These are phyloP conservation scores for Candida schatavii DNA, from an alignment of 805 yeast genomes.

Conservation along the genomic window DNA sequence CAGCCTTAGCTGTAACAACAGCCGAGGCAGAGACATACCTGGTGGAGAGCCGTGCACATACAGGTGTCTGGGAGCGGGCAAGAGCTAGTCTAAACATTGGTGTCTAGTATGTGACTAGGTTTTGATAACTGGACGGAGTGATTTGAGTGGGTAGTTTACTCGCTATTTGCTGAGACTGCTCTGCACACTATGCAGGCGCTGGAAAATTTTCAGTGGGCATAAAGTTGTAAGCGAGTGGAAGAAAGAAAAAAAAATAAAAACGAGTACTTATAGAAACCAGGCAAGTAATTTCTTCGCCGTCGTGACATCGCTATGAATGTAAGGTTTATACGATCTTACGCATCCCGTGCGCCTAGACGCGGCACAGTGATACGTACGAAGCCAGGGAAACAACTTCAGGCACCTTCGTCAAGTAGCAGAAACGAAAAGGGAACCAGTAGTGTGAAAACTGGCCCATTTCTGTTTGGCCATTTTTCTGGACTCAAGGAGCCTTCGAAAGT, in stretches of 20 bases:
- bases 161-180: too few relatives aligned
- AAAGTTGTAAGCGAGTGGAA: too few relatives aligned
- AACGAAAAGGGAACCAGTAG: neutral
- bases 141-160: too few relatives aligned
- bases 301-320: too few relatives aligned
- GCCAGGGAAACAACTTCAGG: slow-evolving; percentile 1
- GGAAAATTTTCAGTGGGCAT: too few relatives aligned
- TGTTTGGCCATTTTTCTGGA: slow-evolving; percentile 50
- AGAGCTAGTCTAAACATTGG: slow-evolving; percentile 1
- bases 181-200: too few relatives aligned
- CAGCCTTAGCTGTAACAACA: slow-evolving; percentile 13
- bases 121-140: too few relatives aligned
- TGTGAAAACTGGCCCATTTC: slow-evolving; percentile 1
- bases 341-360: neutral
- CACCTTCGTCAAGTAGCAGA: neutral
- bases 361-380: neutral
- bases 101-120: too few relatives aligned
- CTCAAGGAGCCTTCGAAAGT: slow-evolving; percentile 40
- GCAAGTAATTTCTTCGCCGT: too few relatives aligned
- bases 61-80: neutral
- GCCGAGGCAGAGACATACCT: slow-evolving; percentile 12
- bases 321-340: slow-evolving; percentile 2
- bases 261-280: too few relatives aligned
- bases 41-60: neutral
- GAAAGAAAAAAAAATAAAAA: too few relatives aligned